These are phyloP conservation scores for Zizania latifolia DNA, from an alignment of 176 grass and related monocot species.

Conservation along the genomic window DNA sequence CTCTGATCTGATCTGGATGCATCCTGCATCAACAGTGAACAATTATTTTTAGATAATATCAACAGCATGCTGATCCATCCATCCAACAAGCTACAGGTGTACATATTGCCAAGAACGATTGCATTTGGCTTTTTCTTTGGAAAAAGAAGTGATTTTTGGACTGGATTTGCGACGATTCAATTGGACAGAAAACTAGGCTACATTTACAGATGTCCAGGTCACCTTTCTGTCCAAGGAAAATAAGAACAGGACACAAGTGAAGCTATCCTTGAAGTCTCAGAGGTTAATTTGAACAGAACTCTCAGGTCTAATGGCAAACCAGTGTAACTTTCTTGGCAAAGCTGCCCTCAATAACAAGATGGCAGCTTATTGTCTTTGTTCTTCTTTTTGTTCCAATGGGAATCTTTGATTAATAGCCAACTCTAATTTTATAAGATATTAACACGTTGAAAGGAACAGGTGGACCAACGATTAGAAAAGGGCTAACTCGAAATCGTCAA, in stretches of 20 bases:
- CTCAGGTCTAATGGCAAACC: conserved; percentile 1
- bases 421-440: not conserved
- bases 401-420: not conserved
- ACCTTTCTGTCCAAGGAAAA: conserved; percentile 24
- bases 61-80: not conserved
- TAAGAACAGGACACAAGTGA: not conserved
- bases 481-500: not conserved
- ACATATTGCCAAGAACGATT: not conserved
- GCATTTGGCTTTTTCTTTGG: not conserved
- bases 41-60: conserved; percentile 8
- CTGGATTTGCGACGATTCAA: not conserved
- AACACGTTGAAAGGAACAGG: not conserved
- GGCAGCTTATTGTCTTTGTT: not conserved
- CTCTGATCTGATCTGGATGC: conserved; percentile 46
- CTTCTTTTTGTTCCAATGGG: not conserved
- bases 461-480: conserved; percentile 6
- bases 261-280: conserved; percentile 5
- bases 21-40: conserved; percentile 33
- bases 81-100: not conserved
- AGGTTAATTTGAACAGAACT: conserved; percentile 14
- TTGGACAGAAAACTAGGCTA: not conserved
- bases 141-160: not conserved
- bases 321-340: not conserved
- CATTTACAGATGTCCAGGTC: conserved; percentile 1
- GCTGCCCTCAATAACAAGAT: not conserved